Base-by-base conservation (phyloP, 2,329 filamentous ascomycete species). In the Aspergillus puulaauensis region DNA sequence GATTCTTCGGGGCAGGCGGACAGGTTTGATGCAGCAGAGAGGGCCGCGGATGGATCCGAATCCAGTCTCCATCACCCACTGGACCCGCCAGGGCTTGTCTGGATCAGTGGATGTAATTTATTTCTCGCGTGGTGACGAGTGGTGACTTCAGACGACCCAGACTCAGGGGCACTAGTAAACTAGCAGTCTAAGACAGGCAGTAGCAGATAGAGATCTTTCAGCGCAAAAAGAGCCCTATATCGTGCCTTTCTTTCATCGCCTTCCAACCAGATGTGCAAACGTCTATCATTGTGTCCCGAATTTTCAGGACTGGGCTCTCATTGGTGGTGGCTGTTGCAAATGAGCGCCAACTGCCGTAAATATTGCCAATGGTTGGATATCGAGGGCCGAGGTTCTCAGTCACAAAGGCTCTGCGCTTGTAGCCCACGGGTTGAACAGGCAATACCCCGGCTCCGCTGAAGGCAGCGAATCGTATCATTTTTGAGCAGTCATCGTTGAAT, bases 1-100 rank as follows among this genome's bases (percentile, higher is more conserved):
- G 64, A 66, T 61, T 67, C 65, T 61, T 68, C 67, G 69, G 69
- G 60, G 65, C 63, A 54, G 44, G 54, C 48, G 51, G 60, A 59
- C 62, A 58, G 57, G 62, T 62, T 64, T 62, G 45, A 58, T 68
- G 64, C 66, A 70, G 67, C 43, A 58, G 47, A 68, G 68, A 67
- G 66, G 65, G 66, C 66, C 64, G 65, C 66, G 67, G 69, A 70
- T 69, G 64, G 61, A 66, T 69, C 68, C 66, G 67, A 69, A 64
- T 55, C 61, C 59, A 61, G 58, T 59, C 27, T 43, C 55, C 43
- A 43, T 52, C 54, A 43, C 61, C 61, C 56, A 58, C 56, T 56
- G 54, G 60, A 54, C 60, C 60, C 58, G 55, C 58, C 24, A 56
- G 54, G 60, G 61, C 58, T 60, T 61, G 58, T 62, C 57, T 60